phyloP scores from a whole-genome alignment of 2,329 filamentous ascomycete genomes.

The Geosmithia putterillii region DNA sequence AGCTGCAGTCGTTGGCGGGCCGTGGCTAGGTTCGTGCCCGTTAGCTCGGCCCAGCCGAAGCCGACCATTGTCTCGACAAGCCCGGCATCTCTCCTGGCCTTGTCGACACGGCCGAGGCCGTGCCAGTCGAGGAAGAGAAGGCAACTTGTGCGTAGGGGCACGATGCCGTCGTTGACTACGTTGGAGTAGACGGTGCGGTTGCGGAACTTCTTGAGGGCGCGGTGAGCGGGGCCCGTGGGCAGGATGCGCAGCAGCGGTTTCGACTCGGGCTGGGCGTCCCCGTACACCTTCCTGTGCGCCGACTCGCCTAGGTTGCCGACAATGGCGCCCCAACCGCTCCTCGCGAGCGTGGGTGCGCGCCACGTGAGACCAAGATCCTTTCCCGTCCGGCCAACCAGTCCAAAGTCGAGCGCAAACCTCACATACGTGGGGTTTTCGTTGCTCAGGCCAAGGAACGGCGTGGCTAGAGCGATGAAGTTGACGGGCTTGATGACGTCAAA shows the following conservation, averaged over 20 bases:
- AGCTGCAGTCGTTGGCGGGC: constrained; percentile 28
- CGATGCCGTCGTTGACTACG: constrained; percentile 94
- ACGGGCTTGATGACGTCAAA: constrained; percentile 77
- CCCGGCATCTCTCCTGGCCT: constrained; percentile 83
- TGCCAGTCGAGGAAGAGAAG: constrained; percentile 96
- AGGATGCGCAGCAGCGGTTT: constrained; percentile 84
- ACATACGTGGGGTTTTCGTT: constrained; percentile 98
- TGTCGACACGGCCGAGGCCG: constrained; percentile 84
- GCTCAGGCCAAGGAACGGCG: constrained; percentile 81
- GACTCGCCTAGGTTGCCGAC: constrained; percentile 69
- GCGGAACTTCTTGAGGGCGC: constrained; percentile 74
- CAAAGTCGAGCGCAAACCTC: constrained; percentile 93
- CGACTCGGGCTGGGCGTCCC: constrained; percentile 58
- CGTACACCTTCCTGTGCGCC: constrained; percentile 45
- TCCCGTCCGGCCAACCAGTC: constrained; percentile 87
- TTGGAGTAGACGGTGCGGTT: constrained; percentile 93
- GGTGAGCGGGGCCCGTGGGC: constrained; percentile 82
- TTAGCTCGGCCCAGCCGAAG: constrained; percentile 91
- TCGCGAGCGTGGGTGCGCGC: constrained; percentile 75
- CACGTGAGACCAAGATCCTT: constrained; percentile 92
- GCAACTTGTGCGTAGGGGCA: constrained; percentile 88
- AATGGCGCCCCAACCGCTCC: constrained; percentile 79
- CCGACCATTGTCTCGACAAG: constrained; percentile 85
- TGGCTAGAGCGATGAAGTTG: constrained; percentile 82
- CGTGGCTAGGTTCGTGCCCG: constrained; percentile 47